Percentiles rank a stretch among this genome's conserved stretches.
Evolutionary conservation across 768 basidiomycete species (phyloP).

Genomic region (Amanita rimosa): DNA sequence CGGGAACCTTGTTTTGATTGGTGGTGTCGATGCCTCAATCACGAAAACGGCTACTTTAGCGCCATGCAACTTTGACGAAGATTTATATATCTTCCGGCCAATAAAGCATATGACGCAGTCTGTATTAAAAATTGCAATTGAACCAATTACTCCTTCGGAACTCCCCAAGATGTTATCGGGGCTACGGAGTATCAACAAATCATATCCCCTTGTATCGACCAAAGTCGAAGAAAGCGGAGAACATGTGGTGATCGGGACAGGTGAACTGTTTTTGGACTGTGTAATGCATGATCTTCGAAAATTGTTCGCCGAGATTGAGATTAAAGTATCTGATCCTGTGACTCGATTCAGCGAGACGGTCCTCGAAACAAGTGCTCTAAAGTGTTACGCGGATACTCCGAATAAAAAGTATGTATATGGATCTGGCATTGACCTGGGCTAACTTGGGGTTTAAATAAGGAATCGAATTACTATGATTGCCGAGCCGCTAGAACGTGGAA

Average conservation of each 20-base stretch:
- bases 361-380: constrained; percentile 92
- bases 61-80: constrained; percentile 61
- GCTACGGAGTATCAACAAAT: constrained; percentile 93
- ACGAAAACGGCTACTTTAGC: constrained; percentile 90
- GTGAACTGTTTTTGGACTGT: constrained; percentile 93
- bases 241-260: constrained; percentile 93
- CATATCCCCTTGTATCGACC: constrained; percentile 87
- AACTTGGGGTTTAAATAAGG: constrained; percentile 30
- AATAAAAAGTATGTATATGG: constrained; percentile 82
- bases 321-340: constrained; percentile 99
- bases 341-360: constrained; percentile 99
- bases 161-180: constrained; percentile 98
- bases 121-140: constrained; percentile 95
- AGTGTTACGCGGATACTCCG: constrained; percentile 98
- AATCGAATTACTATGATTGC: constrained; percentile 99
- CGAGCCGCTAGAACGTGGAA: constrained; percentile 90
- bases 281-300: constrained; percentile 92
- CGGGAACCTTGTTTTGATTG: constrained; percentile 87
- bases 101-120: constrained; percentile 96
- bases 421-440: constrained; percentile 4
- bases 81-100: constrained; percentile 90
- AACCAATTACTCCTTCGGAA: constrained; percentile 95
- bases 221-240: constrained; percentile 99
- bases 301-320: constrained; percentile 96
- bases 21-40: constrained; percentile 90